Percentiles rank a stretch among this genome's conserved stretches.
phyloP scores from a whole-genome alignment of 805 yeast species.

The Kluyveromyces aestuarii region DNA sequence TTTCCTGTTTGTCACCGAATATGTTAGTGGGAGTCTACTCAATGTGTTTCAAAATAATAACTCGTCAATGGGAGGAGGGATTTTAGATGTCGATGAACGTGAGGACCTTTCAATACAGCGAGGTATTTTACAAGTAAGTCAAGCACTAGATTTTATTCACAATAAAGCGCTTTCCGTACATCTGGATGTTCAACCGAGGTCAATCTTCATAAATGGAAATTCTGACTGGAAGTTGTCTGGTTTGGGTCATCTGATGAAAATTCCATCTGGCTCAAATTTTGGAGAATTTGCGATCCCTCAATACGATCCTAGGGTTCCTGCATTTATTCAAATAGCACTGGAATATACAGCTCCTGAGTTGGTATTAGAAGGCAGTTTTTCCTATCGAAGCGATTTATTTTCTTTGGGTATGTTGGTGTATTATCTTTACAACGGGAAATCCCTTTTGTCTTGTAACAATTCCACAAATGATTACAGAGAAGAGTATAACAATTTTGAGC shows the following conservation, averaged over 20 bases:
- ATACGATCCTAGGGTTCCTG: conserved; percentile 67
- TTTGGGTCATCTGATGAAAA: conserved; percentile 39
- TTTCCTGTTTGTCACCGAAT: conserved; percentile 78
- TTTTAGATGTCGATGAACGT: conserved; percentile 35
- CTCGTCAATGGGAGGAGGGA: conserved; percentile 13
- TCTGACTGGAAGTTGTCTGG: conserved; percentile 95
- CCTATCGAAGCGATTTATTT: conserved; percentile 70
- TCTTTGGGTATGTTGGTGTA: conserved; percentile 72
- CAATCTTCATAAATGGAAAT: conserved; percentile 67
- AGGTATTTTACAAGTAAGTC: conserved; percentile 70
- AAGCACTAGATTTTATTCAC: conserved; percentile 78
- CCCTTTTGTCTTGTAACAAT: conserved; percentile 42
- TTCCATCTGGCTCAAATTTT: conserved; percentile 42
- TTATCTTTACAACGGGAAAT: conserved; percentile 52
- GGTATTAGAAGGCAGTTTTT: conserved; percentile 52
- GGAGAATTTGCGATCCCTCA: conserved; percentile 61
- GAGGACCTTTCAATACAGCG: conserved; percentile 71
- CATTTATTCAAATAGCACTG: conserved; percentile 57
- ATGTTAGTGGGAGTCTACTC: conserved; percentile 48
- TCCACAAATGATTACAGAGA: conserved; percentile 53
- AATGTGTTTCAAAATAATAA: conserved; percentile 31
- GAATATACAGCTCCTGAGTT: conserved; percentile 83
- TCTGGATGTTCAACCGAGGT: conserved; percentile 66
- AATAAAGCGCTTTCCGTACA: conserved; percentile 67
- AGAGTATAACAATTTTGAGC: conserved; percentile 41